phyloP scores from a whole-genome alignment of 345 rosid species.

The Aquilaria sinensis region DNA sequence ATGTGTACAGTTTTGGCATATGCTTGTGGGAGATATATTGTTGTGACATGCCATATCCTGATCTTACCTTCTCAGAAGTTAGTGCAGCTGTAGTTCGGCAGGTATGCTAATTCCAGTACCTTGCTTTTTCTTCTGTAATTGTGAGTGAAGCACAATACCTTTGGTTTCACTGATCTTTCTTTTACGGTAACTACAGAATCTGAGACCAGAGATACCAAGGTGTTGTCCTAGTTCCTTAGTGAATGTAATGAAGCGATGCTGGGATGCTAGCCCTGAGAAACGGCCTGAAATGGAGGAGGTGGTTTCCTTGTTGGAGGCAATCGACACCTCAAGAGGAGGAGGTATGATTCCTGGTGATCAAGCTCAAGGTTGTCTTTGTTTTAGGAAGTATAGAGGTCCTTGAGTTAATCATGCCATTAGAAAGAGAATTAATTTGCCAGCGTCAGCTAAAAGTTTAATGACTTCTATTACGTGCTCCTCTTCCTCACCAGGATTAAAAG shows the following conservation, averaged over 20 bases:
- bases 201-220: constrained; percentile 97
- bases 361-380: constrained; percentile 76
- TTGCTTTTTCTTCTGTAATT: background rate
- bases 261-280: constrained; percentile 94
- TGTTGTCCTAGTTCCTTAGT: constrained; percentile 90
- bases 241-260: constrained; percentile 90
- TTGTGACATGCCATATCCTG: constrained; percentile 98
- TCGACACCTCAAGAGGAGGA: constrained; percentile 86
- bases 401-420: constrained; percentile 19
- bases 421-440: constrained; percentile 8
- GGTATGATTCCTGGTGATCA: constrained; percentile 97
- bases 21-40: constrained; percentile 98
- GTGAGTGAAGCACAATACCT: no score
- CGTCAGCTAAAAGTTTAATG: background rate
- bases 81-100: constrained; percentile 96
- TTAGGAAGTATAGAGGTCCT: constrained; percentile 81
- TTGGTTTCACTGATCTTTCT: constrained; percentile 1
- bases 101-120: constrained; percentile 29
- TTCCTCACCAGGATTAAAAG: background rate
- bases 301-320: constrained; percentile 82
- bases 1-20: constrained; percentile 94
- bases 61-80: constrained; percentile 92
- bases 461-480: constrained; percentile 12
- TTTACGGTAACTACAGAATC: constrained; percentile 41
- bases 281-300: constrained; percentile 99